phyloP scores from a whole-genome alignment of 1,284 basidiomycete genomes.

The Neolentinus lepideus region DNA sequence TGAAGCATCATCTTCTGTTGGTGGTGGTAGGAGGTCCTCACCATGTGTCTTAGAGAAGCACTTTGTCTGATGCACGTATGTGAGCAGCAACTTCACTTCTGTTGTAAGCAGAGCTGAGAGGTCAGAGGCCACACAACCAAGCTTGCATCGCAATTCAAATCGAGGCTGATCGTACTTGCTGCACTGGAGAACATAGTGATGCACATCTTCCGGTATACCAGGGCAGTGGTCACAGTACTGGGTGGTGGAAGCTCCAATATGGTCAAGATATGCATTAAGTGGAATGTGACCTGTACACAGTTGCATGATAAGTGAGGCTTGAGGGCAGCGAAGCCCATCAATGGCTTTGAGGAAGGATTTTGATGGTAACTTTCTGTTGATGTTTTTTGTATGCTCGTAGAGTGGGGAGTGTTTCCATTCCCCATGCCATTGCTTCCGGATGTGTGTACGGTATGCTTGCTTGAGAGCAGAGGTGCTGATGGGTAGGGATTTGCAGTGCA shows the following conservation, averaged over 20 bases:
- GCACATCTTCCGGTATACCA: neutral
- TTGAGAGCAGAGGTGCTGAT: conserved; percentile 4
- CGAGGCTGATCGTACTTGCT: neutral
- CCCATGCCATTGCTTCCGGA: neutral
- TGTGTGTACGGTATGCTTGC: neutral
- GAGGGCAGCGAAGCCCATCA: neutral
- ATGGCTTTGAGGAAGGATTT: neutral
- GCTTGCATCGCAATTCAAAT: neutral
- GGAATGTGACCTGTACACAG: conserved; percentile 1
- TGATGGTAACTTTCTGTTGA: neutral
- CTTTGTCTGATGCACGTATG: neutral
- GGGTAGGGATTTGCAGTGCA: neutral
- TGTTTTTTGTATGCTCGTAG: neutral
- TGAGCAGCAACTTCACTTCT: neutral
- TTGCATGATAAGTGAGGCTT: neutral
- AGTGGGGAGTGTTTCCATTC: neutral
- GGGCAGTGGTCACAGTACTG: neutral
- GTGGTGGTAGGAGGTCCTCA: neutral
- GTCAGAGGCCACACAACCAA: neutral
- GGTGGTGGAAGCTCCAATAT: neutral
- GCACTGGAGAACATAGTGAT: neutral
- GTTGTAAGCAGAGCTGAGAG: neutral
- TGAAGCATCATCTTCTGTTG: too few relatives aligned
- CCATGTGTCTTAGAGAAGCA: neutral
- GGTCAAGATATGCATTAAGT: neutral